A percentile compares a stretch with the other conserved stretches of the same genome.
Conservation (phyloP, 345 rosid species). For the Microthlaspi erraticum region DNA sequence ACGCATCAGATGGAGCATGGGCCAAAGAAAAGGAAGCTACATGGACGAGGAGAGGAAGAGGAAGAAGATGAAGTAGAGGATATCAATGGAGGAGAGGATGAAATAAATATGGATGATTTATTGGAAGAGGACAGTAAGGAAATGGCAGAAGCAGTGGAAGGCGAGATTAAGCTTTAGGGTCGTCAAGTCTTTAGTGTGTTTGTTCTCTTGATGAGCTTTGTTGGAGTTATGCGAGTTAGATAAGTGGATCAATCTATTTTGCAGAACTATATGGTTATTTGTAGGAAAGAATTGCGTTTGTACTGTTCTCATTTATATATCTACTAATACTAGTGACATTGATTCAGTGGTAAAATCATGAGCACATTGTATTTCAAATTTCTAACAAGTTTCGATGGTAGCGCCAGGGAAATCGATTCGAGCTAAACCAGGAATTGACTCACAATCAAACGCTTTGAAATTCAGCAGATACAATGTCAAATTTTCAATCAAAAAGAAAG, state of each 20-base stretch:
- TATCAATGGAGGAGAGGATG: constrained; percentile 87
- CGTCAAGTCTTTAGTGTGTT: constrained; percentile 29
- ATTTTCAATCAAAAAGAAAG: background rate
- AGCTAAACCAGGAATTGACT: too few species aligned
- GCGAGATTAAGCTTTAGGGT: constrained; percentile 34
- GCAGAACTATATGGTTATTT: constrained; percentile 12
- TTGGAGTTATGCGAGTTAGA: constrained; percentile 21
- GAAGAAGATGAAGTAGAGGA: constrained; percentile 95
- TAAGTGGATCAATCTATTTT: constrained; percentile 2
- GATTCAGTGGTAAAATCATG: background rate
- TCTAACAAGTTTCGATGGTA: background rate
- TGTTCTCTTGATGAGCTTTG: constrained; percentile 17
- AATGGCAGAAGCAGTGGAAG: constrained; percentile 42
- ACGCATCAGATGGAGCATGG: constrained; percentile 95
- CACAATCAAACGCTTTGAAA: background rate
- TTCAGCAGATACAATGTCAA: background rate
- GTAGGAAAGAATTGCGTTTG: constrained; percentile 34
- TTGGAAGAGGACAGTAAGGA: constrained; percentile 59
- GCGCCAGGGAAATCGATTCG: background rate
- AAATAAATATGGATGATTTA: constrained; percentile 85
- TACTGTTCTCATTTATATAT: background rate
- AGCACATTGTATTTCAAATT: background rate
- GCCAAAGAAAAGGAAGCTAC: constrained; percentile 88
- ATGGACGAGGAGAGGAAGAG: constrained; percentile 70
- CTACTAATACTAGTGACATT: background rate